Evolutionary conservation across 805 yeast species (phyloP).

Genomic region (Lachancea cidri): DNA sequence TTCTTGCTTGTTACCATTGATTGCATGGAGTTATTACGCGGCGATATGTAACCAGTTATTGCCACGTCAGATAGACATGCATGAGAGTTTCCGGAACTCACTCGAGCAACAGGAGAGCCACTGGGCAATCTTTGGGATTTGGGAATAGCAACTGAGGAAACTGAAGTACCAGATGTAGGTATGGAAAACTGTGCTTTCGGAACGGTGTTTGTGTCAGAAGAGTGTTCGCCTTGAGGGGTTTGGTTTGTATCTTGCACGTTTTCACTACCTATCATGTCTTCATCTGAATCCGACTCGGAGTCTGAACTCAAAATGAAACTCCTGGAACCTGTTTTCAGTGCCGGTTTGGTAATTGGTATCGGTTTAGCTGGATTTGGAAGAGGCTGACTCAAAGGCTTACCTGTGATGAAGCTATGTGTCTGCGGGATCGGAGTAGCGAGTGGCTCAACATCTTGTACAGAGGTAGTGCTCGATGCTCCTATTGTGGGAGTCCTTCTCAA

Average conservation of each 20-base stretch:
- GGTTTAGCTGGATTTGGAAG: conserved; percentile 10
- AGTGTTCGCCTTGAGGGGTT: neutral
- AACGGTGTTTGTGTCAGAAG: neutral
- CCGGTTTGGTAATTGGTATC: neutral
- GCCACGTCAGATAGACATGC: conserved; percentile 49
- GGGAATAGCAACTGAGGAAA: conserved; percentile 6
- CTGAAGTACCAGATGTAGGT: conserved; percentile 7
- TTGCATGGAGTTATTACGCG: conserved; percentile 23
- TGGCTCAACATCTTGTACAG: conserved; percentile 21
- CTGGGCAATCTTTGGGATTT: conserved; percentile 4
- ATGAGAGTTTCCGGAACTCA: conserved; percentile 35
- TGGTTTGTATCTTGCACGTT: neutral
- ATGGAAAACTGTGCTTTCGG: conserved; percentile 3
- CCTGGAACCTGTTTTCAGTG: conserved; percentile 13
- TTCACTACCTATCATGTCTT: conserved; percentile 8
- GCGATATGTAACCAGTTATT: conserved; percentile 37
- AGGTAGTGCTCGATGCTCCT: conserved; percentile 24
- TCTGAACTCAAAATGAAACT: conserved; percentile 30
- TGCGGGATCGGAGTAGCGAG: conserved; percentile 11
- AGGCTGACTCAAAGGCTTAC: conserved; percentile 17
- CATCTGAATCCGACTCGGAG: conserved; percentile 23
- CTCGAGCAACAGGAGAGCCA: conserved; percentile 24
- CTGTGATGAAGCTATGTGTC: conserved; percentile 30
- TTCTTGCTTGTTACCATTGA: conserved; percentile 21
- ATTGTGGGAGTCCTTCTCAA: conserved; percentile 26